These are phyloP conservation scores for Gryganskiella cystojenkinii DNA, from an alignment of 192 early-diverging fungal species.

Conservation along the genomic window DNA sequence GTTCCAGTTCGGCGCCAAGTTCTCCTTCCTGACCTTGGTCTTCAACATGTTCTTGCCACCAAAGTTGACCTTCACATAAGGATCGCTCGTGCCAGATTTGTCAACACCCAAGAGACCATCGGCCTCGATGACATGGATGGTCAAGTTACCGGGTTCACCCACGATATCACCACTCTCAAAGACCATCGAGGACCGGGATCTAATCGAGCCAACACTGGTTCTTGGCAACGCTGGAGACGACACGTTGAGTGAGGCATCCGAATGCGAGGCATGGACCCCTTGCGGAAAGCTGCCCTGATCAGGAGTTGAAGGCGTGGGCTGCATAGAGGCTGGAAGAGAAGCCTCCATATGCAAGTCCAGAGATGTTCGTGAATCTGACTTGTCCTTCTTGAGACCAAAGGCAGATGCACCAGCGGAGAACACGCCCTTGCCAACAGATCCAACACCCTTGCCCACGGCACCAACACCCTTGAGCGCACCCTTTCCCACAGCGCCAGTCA, in stretches of 20 bases:
- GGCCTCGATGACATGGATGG: slow-evolving; percentile 57
- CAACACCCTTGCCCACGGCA: slow-evolving; percentile 42
- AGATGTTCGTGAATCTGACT: slow-evolving; percentile 11
- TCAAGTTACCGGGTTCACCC: slow-evolving; percentile 51
- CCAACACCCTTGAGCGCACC: slow-evolving; percentile 47
- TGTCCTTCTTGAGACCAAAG: slow-evolving; percentile 36
- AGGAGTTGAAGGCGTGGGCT: neutral
- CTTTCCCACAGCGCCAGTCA: slow-evolving; percentile 29
- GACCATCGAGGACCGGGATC: slow-evolving; percentile 36
- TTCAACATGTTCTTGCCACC: slow-evolving; percentile 73
- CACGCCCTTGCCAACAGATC: slow-evolving; percentile 50
- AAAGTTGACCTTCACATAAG: slow-evolving; percentile 71
- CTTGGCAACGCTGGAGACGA: slow-evolving; percentile 7
- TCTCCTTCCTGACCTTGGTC: slow-evolving; percentile 78
- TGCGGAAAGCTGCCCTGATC: neutral
- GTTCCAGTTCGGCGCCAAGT: slow-evolving; percentile 72
- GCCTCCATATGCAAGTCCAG: slow-evolving; percentile 54
- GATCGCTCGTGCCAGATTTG: slow-evolving; percentile 70
- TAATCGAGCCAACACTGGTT: slow-evolving; percentile 32
- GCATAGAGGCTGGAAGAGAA: slow-evolving; percentile 13
- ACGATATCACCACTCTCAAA: slow-evolving; percentile 39
- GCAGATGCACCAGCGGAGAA: slow-evolving; percentile 39
- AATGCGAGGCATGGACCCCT: slow-evolving; percentile 12
- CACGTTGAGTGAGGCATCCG: slow-evolving; percentile 22
- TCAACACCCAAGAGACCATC: slow-evolving; percentile 59